phyloP scores from a whole-genome alignment of 1,284 basidiomycete species.

The Boletus semigastroideus region DNA sequence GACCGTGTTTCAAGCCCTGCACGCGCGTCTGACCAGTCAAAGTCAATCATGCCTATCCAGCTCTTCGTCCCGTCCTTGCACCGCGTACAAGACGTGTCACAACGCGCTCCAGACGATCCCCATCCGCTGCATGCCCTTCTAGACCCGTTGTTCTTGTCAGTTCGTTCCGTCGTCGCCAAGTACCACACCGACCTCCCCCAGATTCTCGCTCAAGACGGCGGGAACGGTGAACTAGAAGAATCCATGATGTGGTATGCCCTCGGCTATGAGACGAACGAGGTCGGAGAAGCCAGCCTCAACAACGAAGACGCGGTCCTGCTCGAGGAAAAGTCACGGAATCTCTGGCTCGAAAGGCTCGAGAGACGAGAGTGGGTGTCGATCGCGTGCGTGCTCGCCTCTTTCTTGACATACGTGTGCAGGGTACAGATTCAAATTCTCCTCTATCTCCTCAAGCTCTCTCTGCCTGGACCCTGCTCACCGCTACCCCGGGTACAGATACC shows the following conservation, averaged over 20 bases:
- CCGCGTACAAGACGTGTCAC: constrained; percentile 40
- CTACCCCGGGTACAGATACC: constrained; percentile 25
- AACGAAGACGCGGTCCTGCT: constrained; percentile 33
- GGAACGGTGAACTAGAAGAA: constrained; percentile 61
- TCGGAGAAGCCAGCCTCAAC: constrained; percentile 23
- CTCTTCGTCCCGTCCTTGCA: constrained; percentile 55
- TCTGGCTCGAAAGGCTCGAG: constrained; percentile 66
- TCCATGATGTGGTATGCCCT: constrained; percentile 72
- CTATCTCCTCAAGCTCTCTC: constrained; percentile 60
- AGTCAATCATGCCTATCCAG: constrained; percentile 69
- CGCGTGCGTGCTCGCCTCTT: background rate
- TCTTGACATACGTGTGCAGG: constrained; percentile 37
- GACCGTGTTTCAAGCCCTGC: background rate
- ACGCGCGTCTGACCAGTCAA: constrained; percentile 14
- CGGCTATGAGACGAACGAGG: constrained; percentile 48
- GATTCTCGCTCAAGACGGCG: constrained; percentile 57
- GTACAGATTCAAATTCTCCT: constrained; percentile 72
- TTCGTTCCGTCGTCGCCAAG: constrained; percentile 55
- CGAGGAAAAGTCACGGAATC: constrained; percentile 51
- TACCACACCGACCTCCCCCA: constrained; percentile 60
- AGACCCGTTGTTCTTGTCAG: constrained; percentile 58
- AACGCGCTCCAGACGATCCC: constrained; percentile 16
- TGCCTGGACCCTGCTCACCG: constrained; percentile 46
- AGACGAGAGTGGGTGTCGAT: constrained; percentile 61
- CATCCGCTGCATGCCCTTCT: constrained; percentile 60